Percentiles rank a stretch among this genome's conserved stretches.
phyloP scores from a whole-genome alignment of 2,329 filamentous ascomycete species.

The Talaromyces funiculosus region DNA sequence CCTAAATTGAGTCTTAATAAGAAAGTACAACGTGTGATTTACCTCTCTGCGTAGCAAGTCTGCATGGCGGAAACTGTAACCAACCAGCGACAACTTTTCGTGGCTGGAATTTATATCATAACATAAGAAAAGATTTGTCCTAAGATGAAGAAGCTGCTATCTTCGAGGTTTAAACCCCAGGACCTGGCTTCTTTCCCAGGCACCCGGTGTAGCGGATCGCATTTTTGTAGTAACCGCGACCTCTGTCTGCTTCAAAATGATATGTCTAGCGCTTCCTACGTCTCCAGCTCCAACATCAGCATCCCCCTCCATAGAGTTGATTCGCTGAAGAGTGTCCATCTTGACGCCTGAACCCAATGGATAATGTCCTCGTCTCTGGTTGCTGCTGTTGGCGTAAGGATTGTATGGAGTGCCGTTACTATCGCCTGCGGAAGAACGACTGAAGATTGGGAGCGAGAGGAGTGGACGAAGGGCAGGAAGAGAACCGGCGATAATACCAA shows the following conservation, averaged over 20 bases:
- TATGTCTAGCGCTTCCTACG: constrained; percentile 2
- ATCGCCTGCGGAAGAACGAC: constrained; percentile 3
- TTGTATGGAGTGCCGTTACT: neutral
- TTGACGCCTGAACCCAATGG: neutral
- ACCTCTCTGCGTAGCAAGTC: too few relatives aligned
- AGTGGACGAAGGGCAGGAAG: constrained; percentile 47
- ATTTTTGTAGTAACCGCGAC: neutral
- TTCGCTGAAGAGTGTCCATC: neutral
- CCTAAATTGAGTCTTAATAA: too few relatives aligned
- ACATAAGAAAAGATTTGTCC: neutral
- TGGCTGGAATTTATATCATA: too few relatives aligned
- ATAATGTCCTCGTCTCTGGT: neutral
- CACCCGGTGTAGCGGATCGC: constrained; percentile 2
- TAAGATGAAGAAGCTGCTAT: neutral
- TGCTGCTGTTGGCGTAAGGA: neutral
- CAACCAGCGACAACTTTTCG: too few relatives aligned
- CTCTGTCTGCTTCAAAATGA: constrained; percentile 3
- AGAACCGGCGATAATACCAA: constrained; percentile 42
- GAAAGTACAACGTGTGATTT: too few relatives aligned
- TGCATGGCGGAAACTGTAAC: too few relatives aligned
- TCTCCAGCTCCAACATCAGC: neutral
- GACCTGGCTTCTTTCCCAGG: constrained; percentile 5
- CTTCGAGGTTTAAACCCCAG: constrained; percentile 2
- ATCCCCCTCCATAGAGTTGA: neutral
- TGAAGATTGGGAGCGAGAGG: constrained; percentile 20